phyloP scores from a whole-genome alignment of 1,139 yeast species.

The Blastobotrys apis region DNA sequence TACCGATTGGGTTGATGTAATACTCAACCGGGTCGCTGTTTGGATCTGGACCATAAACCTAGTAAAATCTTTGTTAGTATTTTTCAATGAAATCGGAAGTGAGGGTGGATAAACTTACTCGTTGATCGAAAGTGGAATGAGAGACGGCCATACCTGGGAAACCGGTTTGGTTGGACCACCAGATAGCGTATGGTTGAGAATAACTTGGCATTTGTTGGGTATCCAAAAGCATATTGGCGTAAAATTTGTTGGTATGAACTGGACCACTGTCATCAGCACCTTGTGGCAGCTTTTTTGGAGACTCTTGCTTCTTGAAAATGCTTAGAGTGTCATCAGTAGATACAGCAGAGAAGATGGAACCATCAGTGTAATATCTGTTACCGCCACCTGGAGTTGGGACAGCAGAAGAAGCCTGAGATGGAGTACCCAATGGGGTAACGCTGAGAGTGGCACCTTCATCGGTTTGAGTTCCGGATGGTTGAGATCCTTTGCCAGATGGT shows the following conservation, averaged over 20 bases:
- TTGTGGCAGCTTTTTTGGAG: constrained; percentile 42
- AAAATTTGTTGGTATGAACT: constrained; percentile 66
- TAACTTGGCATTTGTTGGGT: constrained; percentile 42
- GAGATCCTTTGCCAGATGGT: not conserved
- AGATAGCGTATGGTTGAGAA: constrained; percentile 62
- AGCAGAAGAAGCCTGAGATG: constrained; percentile 14
- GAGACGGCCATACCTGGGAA: constrained; percentile 58
- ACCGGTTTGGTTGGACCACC: constrained; percentile 41
- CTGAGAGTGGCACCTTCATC: constrained; percentile 6
- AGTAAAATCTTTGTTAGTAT: constrained; percentile 16
- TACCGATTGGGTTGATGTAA: constrained; percentile 52
- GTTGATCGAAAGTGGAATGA: constrained; percentile 47
- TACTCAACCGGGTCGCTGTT: constrained; percentile 40
- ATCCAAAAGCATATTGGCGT: constrained; percentile 56
- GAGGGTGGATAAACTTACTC: constrained; percentile 29
- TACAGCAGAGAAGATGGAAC: constrained; percentile 49
- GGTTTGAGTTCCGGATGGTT: not conserved
- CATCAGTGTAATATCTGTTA: constrained; percentile 24
- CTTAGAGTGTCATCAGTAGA: constrained; percentile 47
- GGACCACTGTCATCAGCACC: constrained; percentile 43
- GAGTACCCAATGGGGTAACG: constrained; percentile 7
- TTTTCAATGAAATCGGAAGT: not conserved
- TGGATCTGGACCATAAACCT: constrained; percentile 35
- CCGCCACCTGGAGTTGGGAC: constrained; percentile 15
- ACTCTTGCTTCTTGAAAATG: constrained; percentile 45